These are phyloP conservation scores for Hericium rajendrae DNA, from an alignment of 768 basidiomycete species.

Conservation along the genomic window DNA sequence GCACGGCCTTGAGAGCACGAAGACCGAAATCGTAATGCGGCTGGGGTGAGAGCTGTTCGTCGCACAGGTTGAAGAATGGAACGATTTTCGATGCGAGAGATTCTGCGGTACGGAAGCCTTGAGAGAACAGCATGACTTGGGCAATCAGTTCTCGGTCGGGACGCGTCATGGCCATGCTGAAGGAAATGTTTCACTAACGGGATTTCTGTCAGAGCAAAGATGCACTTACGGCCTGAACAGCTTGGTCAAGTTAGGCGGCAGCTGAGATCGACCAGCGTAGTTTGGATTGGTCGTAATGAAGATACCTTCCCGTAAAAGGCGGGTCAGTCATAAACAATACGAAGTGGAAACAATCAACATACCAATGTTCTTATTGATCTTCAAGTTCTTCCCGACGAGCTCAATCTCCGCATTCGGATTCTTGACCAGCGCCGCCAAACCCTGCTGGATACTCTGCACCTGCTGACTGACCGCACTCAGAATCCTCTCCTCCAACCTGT, in stretches of 20 bases:
- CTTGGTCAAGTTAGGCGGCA: slow-evolving; percentile 84
- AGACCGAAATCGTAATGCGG: slow-evolving; percentile 99
- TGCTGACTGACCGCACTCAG: slow-evolving; percentile 97
- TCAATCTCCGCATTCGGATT: slow-evolving; percentile 90
- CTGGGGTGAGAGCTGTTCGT: slow-evolving; percentile 93
- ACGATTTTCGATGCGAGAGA: slow-evolving; percentile 97
- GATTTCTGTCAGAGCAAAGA: neutral
- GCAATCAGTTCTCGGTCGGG: slow-evolving; percentile 98
- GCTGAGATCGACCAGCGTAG: slow-evolving; percentile 91
- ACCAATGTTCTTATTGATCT: slow-evolving; percentile 93
- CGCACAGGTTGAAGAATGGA: slow-evolving; percentile 98
- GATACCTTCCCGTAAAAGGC: slow-evolving; percentile 45
- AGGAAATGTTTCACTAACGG: neutral
- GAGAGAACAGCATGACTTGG: slow-evolving; percentile 98
- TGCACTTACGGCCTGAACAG: slow-evolving; percentile 78
- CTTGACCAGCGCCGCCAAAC: slow-evolving; percentile 71
- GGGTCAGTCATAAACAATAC: neutral
- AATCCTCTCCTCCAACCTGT: slow-evolving; percentile 95
- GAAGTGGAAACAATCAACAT: slow-evolving; percentile 12
- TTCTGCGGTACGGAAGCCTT: slow-evolving; percentile 97
- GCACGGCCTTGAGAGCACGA: slow-evolving; percentile 91
- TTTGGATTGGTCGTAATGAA: slow-evolving; percentile 99
- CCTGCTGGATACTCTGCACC: slow-evolving; percentile 97
- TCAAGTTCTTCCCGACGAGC: slow-evolving; percentile 87
- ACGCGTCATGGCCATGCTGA: slow-evolving; percentile 96